These are phyloP conservation scores for Umbelopsis sp. DNA, from an alignment of 192 early-diverging fungal species.

Conservation along the genomic window DNA sequence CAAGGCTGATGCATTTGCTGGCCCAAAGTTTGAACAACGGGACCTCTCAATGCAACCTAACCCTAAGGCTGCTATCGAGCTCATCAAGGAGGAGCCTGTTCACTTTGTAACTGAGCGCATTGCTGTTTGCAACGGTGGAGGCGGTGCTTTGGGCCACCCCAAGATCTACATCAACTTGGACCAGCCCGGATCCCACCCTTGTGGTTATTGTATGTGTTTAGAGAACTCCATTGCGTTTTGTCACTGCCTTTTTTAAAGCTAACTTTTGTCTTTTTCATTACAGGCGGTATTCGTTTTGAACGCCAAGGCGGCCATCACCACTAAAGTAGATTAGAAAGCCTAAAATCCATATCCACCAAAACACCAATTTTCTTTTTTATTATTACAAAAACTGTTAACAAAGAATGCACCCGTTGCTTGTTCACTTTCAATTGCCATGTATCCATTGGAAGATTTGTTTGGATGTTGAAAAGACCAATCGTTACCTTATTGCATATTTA, in stretches of 20 bases:
- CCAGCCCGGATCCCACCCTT: conserved; percentile 67
- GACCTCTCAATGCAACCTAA: conserved; percentile 86
- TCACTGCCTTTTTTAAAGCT: not conserved
- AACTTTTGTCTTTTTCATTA: conserved; percentile 36
- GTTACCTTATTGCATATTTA: not conserved
- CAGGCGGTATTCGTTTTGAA: conserved; percentile 81
- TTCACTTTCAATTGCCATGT: not conserved
- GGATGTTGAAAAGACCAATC: not conserved
- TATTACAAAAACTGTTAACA: not conserved
- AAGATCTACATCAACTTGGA: conserved; percentile 94
- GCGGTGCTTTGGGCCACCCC: conserved; percentile 91
- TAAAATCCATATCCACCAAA: conserved; percentile 19
- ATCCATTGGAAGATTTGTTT: not conserved
- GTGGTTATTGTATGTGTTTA: conserved; percentile 74
- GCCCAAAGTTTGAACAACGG: conserved; percentile 87
- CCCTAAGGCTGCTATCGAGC: conserved; percentile 87
- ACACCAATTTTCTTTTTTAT: conserved; percentile 15
- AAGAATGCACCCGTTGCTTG: not conserved
- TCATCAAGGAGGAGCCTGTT: conserved; percentile 89
- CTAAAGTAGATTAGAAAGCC: conserved; percentile 29
- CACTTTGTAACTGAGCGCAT: conserved; percentile 71
- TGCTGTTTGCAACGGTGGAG: conserved; percentile 89
- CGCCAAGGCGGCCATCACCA: conserved; percentile 70
- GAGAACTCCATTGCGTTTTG: not conserved
- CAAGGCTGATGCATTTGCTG: conserved; percentile 67